These are phyloP conservation scores for Cladorrhinum sp. DNA, from an alignment of 2,329 filamentous ascomycete species.

Conservation along the genomic window DNA sequence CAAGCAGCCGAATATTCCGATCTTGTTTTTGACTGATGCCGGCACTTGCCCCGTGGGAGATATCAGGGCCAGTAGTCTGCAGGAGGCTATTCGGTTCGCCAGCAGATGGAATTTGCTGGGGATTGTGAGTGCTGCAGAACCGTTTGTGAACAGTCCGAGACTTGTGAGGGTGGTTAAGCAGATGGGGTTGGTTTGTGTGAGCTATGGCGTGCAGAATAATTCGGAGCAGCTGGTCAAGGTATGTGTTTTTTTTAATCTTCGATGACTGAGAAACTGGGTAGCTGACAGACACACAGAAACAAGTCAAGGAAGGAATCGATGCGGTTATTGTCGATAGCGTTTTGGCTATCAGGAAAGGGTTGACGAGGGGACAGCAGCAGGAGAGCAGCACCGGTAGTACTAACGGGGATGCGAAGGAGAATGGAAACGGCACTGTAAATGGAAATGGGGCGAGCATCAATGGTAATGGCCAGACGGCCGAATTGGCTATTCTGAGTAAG, in stretches of 20 bases:
- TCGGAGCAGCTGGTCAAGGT: constrained; percentile 82
- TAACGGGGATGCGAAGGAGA: neutral
- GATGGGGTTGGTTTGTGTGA: constrained; percentile 88
- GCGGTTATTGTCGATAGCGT: constrained; percentile 97
- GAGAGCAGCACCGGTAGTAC: neutral
- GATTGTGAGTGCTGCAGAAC: constrained; percentile 83
- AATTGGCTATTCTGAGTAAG: neutral
- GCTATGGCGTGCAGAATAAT: constrained; percentile 90
- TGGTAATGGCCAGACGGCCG: neutral
- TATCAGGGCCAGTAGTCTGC: constrained; percentile 83
- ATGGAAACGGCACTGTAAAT: constrained; percentile 6
- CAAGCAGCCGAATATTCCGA: constrained; percentile 95
- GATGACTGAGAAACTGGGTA: neutral
- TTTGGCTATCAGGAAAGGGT: constrained; percentile 83
- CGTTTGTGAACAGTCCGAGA: constrained; percentile 82
- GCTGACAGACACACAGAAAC: constrained; percentile 51
- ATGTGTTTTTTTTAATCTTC: constrained; percentile 34
- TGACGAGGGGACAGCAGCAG: constrained; percentile 50
- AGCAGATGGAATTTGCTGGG: constrained; percentile 92
- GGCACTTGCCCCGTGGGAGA: constrained; percentile 80
- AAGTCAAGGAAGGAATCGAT: constrained; percentile 94
- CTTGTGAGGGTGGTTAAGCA: constrained; percentile 93
- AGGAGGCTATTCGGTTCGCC: constrained; percentile 93
- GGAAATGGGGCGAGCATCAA: neutral
- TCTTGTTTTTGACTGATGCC: constrained; percentile 90